Conservation (phyloP, 1,284 basidiomycete genomes). For the Apiotrichum brassicae region DNA sequence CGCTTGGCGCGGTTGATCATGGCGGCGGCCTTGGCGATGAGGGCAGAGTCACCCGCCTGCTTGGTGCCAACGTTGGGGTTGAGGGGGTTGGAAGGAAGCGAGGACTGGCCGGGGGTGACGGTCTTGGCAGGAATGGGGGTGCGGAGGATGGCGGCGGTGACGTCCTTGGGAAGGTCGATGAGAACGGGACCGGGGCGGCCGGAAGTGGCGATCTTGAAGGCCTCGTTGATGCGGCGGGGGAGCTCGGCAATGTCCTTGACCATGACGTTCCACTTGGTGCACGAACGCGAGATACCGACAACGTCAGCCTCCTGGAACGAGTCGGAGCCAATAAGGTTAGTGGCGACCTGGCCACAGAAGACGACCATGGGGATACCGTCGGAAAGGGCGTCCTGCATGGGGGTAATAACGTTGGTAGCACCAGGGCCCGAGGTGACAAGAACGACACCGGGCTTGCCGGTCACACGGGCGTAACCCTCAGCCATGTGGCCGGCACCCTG, state of each 20-base stretch:
- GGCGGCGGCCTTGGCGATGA: conserved; percentile 75
- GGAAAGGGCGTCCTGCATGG: conserved; percentile 94
- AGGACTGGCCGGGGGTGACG: conserved; percentile 74
- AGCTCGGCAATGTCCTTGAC: conserved; percentile 95
- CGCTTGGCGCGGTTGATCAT: conserved; percentile 88
- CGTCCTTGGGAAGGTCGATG: conserved; percentile 95
- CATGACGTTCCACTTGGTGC: conserved; percentile 99
- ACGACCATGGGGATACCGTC: conserved; percentile 94
- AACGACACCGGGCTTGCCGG: conserved; percentile 94
- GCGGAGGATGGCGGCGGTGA: conserved; percentile 85
- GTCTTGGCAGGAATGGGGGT: conserved; percentile 80
- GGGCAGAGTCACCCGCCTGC: conserved; percentile 58
- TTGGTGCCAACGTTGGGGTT: conserved; percentile 55
- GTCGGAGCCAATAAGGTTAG: conserved; percentile 94
- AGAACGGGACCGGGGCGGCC: conserved; percentile 95
- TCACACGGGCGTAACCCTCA: conserved; percentile 95
- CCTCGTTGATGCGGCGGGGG: conserved; percentile 94
- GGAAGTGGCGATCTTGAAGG: conserved; percentile 97
- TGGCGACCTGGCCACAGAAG: conserved; percentile 95
- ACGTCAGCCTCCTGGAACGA: conserved; percentile 98
- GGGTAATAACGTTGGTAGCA: conserved; percentile 94
- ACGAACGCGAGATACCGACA: conserved; percentile 89
- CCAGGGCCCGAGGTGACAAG: conserved; percentile 97
- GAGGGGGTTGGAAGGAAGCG: conserved; percentile 63
- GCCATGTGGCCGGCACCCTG: conserved; percentile 99